Evolutionary conservation across 352 stramenopile species (phyloP).

Genomic region (Globisporangium carolinianum): DNA sequence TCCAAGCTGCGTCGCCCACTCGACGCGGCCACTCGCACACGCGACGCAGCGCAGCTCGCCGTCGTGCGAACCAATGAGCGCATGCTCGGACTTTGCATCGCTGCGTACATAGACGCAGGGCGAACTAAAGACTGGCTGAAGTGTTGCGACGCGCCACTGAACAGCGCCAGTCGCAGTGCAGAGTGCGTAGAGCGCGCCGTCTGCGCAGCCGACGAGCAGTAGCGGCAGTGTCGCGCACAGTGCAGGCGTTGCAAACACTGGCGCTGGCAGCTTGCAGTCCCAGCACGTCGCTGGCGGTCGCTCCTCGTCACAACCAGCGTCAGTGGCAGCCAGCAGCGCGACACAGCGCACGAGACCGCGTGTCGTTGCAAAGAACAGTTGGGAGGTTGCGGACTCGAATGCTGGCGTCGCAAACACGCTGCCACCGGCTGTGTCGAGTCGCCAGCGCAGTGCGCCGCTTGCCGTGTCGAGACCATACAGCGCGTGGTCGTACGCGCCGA

Average conservation of each 20-base stretch:
- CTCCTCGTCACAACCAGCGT: too few species aligned
- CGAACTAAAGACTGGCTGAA: conserved; percentile 56
- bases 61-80: conserved; percentile 52
- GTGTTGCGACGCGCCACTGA: conserved; percentile 28
- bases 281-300: conserved; percentile 4
- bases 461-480: conserved; percentile 29
- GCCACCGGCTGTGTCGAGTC: conserved; percentile 14
- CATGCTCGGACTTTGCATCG: neutral
- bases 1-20: conserved; percentile 24
- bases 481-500: conserved; percentile 40
- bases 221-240: neutral
- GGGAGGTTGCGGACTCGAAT: conserved; percentile 13
- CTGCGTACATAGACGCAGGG: conserved; percentile 26
- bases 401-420: conserved; percentile 48
- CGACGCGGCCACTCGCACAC: conserved; percentile 18
- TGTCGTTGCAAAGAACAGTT: conserved; percentile 36
- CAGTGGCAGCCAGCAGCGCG: conserved; percentile 3
- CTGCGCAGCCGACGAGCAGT: conserved; percentile 39
- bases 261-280: conserved; percentile 21
- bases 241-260: conserved; percentile 34
- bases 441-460: conserved; percentile 21
- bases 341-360: conserved; percentile 22
- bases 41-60: conserved; percentile 34
- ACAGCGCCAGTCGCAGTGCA: conserved; percentile 14
- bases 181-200: conserved; percentile 39